These are phyloP conservation scores for Fraxinus dipetala DNA, from an alignment of 305 asterid species.

Conservation along the genomic window DNA sequence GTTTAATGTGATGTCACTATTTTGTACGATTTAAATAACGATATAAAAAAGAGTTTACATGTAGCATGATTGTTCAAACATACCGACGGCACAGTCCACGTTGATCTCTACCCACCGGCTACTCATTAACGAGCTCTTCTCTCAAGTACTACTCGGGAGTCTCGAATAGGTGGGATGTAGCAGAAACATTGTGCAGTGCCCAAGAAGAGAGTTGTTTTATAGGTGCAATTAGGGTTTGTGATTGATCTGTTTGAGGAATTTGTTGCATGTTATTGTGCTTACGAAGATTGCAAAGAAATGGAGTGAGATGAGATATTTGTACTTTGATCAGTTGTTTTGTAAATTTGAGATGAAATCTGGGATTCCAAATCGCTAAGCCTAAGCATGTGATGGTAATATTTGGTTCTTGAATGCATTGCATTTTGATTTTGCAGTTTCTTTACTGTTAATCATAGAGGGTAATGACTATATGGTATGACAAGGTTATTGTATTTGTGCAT, in stretches of 20 bases:
- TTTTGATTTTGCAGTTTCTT: no score
- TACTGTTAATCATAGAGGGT: neutral
- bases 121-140: constrained; percentile 51
- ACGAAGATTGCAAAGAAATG: neutral
- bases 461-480: no score
- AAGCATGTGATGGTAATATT: neutral
- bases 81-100: neutral
- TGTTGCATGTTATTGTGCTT: constrained; percentile 4
- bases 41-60: no score
- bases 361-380: neutral
- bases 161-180: constrained; percentile 54
- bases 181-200: constrained; percentile 54
- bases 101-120: constrained; percentile 30
- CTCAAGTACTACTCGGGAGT: constrained; percentile 48
- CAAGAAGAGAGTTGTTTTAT: constrained; percentile 54
- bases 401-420: no score
- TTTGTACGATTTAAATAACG: no score
- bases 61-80: constrained; percentile 4
- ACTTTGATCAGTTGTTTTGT: neutral
- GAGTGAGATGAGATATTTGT: neutral
- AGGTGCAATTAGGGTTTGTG: constrained; percentile 23
- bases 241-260: constrained; percentile 27
- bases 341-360: neutral
- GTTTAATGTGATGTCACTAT: no score
- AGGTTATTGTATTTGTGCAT: no score